Evolutionary conservation across 805 yeast species (phyloP).

Genomic region (Isabelozyma gotoi): DNA sequence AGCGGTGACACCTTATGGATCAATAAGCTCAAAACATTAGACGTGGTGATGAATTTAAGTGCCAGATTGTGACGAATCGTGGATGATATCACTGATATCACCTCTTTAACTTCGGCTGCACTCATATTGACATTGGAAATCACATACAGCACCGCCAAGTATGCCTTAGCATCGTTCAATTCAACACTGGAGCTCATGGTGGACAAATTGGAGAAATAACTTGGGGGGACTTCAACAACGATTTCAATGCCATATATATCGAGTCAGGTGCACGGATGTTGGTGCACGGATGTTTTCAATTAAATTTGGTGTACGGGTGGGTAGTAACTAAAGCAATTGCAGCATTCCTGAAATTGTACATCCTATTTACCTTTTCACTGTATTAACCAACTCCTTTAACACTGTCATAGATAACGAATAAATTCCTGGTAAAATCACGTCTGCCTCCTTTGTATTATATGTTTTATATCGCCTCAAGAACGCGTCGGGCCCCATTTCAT

Average conservation of each 20-base stretch:
- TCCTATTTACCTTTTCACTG: neutral
- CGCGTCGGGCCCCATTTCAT: neutral
- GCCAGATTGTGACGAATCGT: neutral
- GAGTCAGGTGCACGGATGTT: neutral
- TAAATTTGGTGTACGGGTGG: no score
- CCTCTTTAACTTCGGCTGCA: neutral
- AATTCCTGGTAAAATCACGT: neutral
- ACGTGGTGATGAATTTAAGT: constrained; percentile 3
- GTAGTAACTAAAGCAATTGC: neutral
- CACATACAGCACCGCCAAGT: constrained; percentile 2
- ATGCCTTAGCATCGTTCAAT: constrained; percentile 5
- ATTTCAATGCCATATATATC: no score
- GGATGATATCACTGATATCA: neutral
- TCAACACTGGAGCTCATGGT: neutral
- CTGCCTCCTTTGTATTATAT: neutral
- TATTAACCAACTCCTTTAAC: no score
- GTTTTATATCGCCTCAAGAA: neutral
- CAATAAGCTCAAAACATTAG: constrained; percentile 7
- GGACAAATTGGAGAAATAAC: neutral
- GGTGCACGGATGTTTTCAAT: neutral
- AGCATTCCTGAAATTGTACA: neutral
- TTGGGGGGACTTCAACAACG: no score
- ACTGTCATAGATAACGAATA: neutral
- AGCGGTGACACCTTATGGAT: constrained; percentile 9
- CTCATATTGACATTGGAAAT: neutral